Evolutionary conservation across 169 alveolate species (phyloP).

Genomic region (Toxoplasma gondii): DNA sequence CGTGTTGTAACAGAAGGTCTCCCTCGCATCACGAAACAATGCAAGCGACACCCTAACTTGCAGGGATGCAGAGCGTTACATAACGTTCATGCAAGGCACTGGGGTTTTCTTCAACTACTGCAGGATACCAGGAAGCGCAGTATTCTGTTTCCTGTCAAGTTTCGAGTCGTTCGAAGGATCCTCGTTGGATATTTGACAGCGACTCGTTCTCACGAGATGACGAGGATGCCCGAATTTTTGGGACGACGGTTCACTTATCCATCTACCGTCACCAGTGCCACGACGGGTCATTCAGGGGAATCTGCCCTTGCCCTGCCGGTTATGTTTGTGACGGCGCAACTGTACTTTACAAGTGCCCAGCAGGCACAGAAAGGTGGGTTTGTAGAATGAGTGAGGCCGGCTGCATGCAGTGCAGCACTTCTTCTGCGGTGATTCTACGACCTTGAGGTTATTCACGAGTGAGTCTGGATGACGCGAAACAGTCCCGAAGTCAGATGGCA

Average conservation of each 20-base stretch:
- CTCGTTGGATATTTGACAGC: neutral
- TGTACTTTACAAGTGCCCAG: neutral
- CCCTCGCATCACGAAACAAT: no score
- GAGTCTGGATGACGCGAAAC: no score
- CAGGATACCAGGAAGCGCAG: neutral
- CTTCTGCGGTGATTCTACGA: no score
- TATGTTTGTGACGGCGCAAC: neutral
- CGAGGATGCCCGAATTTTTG: neutral
- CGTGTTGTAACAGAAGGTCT: no score
- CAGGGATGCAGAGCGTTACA: no score
- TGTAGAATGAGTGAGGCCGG: neutral
- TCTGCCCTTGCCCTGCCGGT: neutral
- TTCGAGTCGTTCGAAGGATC: neutral
- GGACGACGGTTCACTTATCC: neutral
- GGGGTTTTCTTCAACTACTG: neutral
- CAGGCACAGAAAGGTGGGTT: neutral
- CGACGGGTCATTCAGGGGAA: neutral
- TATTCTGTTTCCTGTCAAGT: neutral
- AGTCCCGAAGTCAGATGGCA: no score
- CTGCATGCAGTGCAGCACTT: no score
- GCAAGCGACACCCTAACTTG: no score
- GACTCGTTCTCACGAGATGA: neutral
- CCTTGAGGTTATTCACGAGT: no score
- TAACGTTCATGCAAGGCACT: neutral
- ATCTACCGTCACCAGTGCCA: neutral